Evolutionary conservation across 176 grass and related monocot genomes (phyloP).

Genomic region (Neostapfia colusana): DNA sequence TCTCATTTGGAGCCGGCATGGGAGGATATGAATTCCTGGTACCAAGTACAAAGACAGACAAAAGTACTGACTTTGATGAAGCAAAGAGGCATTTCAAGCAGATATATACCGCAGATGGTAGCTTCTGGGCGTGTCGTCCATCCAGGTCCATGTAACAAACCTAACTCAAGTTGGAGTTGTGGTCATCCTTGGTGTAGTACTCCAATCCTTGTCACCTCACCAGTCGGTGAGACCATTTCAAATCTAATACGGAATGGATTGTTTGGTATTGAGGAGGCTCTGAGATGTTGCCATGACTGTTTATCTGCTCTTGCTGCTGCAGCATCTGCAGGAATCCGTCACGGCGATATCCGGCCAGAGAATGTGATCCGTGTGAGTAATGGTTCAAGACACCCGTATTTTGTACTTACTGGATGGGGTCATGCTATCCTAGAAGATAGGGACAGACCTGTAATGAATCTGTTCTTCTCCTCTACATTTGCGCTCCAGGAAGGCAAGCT

Average conservation of each 20-base stretch:
- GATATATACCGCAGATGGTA: constrained; percentile 75
- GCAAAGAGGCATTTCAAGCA: constrained; percentile 79
- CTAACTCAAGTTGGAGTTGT: constrained; percentile 63
- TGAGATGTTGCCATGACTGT: constrained; percentile 97
- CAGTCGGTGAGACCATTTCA: constrained; percentile 79
- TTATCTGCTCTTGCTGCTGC: constrained; percentile 78
- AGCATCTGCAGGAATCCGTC: constrained; percentile 74
- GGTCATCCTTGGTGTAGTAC: constrained; percentile 88
- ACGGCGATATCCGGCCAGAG: constrained; percentile 82
- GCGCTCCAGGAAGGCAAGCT: constrained; percentile 92
- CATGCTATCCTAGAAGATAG: constrained; percentile 91
- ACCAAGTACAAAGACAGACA: constrained; percentile 85
- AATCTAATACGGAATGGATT: constrained; percentile 83
- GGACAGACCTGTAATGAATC: constrained; percentile 81
- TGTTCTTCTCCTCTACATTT: constrained; percentile 93
- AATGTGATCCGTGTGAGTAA: constrained; percentile 80
- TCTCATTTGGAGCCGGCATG: constrained; percentile 88
- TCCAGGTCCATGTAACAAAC: constrained; percentile 72
- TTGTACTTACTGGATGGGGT: constrained; percentile 94
- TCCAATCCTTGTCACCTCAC: constrained; percentile 76
- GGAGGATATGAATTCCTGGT: constrained; percentile 97
- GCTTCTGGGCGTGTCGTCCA: constrained; percentile 69
- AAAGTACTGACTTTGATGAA: constrained; percentile 89
- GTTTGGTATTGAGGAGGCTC: constrained; percentile 82
- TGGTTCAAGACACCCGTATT: constrained; percentile 59